Percentiles rank a stretch among this genome's conserved stretches.
phyloP scores from a whole-genome alignment of 2,329 filamentous ascomycete species.

The Coniochaeta sp. region DNA sequence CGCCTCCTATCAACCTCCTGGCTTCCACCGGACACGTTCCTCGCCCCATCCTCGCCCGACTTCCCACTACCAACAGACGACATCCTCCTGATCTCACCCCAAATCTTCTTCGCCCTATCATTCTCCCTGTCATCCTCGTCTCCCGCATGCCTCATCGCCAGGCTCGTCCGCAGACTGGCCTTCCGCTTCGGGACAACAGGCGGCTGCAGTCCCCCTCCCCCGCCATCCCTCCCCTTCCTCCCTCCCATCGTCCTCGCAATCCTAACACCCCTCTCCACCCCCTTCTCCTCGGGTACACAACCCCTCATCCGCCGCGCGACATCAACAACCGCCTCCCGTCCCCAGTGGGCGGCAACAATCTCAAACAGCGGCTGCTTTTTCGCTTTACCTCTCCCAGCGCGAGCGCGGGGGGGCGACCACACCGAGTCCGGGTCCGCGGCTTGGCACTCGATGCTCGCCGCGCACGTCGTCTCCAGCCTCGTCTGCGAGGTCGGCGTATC shows the following conservation, averaged over 20 bases:
- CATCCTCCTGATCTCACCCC: slow-evolving; percentile 11
- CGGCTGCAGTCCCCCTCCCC: background rate
- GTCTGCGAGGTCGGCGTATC: slow-evolving; percentile 35
- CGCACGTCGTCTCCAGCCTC: slow-evolving; percentile 43
- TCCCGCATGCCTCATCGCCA: no score
- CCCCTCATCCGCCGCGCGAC: slow-evolving; percentile 30
- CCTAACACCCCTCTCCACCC: background rate
- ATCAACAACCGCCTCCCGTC: slow-evolving; percentile 32
- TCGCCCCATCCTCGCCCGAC: background rate
- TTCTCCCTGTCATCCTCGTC: background rate
- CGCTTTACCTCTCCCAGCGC: no score
- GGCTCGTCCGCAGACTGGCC: background rate
- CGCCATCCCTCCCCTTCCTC: background rate
- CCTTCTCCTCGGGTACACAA: background rate
- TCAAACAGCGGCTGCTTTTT: slow-evolving; percentile 30
- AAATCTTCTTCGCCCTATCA: slow-evolving; percentile 10
- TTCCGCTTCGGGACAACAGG: background rate
- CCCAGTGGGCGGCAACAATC: slow-evolving; percentile 43
- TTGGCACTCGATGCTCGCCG: slow-evolving; percentile 41
- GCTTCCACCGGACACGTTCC: slow-evolving; percentile 2
- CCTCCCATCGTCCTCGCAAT: background rate
- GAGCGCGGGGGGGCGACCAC: slow-evolving; percentile 40
- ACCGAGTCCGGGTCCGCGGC: slow-evolving; percentile 39
- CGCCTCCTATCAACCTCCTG: slow-evolving; percentile 1
- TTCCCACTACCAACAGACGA: slow-evolving; percentile 5